Evolutionary conservation across 345 rosid species (phyloP), one percentile per base, ranked within the genome.

Genomic region (Carallia brachiata): DNA sequence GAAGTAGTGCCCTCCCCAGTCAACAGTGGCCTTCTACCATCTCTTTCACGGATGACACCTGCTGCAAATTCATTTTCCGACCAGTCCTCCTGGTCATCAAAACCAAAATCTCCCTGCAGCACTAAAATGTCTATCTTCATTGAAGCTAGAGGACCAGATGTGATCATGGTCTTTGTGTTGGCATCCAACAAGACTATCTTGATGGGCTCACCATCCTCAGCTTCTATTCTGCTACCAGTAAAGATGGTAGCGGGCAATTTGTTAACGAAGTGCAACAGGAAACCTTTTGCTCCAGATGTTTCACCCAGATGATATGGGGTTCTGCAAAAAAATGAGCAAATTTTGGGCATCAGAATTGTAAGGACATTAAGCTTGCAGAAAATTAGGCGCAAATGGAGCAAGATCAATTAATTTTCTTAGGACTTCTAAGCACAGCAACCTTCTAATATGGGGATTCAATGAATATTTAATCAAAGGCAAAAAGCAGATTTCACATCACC

Each of bases 21-120:
- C 30, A 95, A 73, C 61, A 95, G 44, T 0, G 99, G 97, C 68
- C 86, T 82, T 73, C 74, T 85, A 4, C 97, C 96, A 15, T 86
- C 85, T 7, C 99, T 81, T 77, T 86, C 80, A 2, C 77, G 84
- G 36, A 89, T 76, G 63, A 92, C 65, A 19, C 58, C 75, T 28
- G 82, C 80, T 36, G 27, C 67, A 78, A 92, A 90, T 27, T 77
- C 83, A 1, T 36, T 72, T 16, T 75, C 76, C 0, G 69, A 67
- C 97, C 94, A 91, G 39, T 77, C 66, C 59, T 90, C 92, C 32
- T 34, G 67, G 10, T 80, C 82, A 4, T 83, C 82, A 0, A 71
- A 52, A 31, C 81, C 78, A 47, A 90, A 89, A 32, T 95, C 94
- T 37, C 83, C 97, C 47, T 89, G 37, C 5, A 95, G 79, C 34